Evolutionary conservation across 495 filamentous ascomycete species (phyloP), one percentile per base, ranked within the genome.

Genomic region (Podospora bellae-mahoneyi): DNA sequence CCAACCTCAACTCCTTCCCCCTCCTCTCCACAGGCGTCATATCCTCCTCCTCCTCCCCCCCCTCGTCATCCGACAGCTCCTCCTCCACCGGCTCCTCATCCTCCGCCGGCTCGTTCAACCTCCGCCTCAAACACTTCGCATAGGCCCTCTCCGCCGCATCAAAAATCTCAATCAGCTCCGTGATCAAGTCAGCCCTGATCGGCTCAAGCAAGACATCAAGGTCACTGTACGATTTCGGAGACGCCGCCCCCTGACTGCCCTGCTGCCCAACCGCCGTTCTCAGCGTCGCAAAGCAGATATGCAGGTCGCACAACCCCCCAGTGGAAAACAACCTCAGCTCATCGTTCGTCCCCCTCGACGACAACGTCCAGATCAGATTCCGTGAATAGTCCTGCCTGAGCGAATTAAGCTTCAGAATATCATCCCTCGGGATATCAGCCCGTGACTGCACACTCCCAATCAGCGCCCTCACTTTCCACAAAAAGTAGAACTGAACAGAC

Each of bases 401-500:
- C 64, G 86, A 73, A 59, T 86, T 82, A 68, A 96, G 73, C 66
- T 80, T 74, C 67, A 90, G 85, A 60, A 90, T 73, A 13, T 87
- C 83, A 7, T 74, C 69, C 32, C 82, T 78, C 1, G 82, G 60
- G 27, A 88, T 82, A 28, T 80, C 82, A 10, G 80, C 72, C 32
- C 76, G 69, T 13, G 75, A 74, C 30, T 79, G 76, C 26, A 89
- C 75, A 6, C 74, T 60, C 23, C 74, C 73, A 27, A 76, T 71
- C 57, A 87, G 71, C 54, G 76, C 76, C 59, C 88, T 87, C 9
- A 92, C 84, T 70, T 94, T 93, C 95, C 95, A 99, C 89, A 96
- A 91, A 77, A 97, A 95, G 80, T 97, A 98, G 80, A 93, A 92
- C 27, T 93, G 80, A 26, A 90, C 77, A 5, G 89, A 83, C 69